A percentile compares a stretch with the other conserved stretches of the same genome.
phyloP scores from a whole-genome alignment of 2,329 filamentous ascomycete genomes.

The Penicillium sp. region DNA sequence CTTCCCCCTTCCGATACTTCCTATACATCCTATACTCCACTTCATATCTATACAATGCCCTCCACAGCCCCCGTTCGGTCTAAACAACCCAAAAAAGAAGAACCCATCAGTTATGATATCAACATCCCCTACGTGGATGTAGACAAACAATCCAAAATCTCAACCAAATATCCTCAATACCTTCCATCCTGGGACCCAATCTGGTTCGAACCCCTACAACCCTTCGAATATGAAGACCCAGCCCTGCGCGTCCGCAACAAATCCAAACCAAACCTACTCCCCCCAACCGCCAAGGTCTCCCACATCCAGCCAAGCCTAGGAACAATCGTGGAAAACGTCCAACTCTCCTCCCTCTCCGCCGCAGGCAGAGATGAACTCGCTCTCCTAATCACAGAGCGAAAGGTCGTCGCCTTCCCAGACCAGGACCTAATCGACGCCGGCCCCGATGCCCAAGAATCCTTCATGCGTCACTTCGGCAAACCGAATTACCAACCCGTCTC shows the following conservation, averaged over 20 bases:
- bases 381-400: conserved; percentile 68
- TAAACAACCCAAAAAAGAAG: conserved; percentile 28
- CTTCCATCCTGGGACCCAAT: conserved; percentile 49
- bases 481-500: conserved; percentile 48
- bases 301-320: conserved; percentile 46
- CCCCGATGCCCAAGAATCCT: conserved; percentile 43
- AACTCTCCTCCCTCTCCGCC: conserved; percentile 48
- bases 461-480: conserved; percentile 48
- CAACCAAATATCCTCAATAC: conserved; percentile 46
- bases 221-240: conserved; percentile 48
- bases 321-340: conserved; percentile 44
- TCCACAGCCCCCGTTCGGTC: conserved; percentile 33
- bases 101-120: conserved; percentile 48
- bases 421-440: conserved; percentile 50
- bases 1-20: neutral
- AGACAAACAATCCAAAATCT: conserved; percentile 37
- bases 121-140: conserved; percentile 50
- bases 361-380: conserved; percentile 53
- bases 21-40: neutral
- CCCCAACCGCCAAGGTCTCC: conserved; percentile 30
- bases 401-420: conserved; percentile 52
- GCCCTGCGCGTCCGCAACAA: conserved; percentile 45
- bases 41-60: conserved; percentile 26
- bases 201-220: conserved; percentile 47
- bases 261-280: conserved; percentile 39